Percentiles rank a stretch among this genome's conserved stretches.
phyloP scores from a whole-genome alignment of 73 alveolate genomes.

The Tetrahymena elliotti region DNA sequence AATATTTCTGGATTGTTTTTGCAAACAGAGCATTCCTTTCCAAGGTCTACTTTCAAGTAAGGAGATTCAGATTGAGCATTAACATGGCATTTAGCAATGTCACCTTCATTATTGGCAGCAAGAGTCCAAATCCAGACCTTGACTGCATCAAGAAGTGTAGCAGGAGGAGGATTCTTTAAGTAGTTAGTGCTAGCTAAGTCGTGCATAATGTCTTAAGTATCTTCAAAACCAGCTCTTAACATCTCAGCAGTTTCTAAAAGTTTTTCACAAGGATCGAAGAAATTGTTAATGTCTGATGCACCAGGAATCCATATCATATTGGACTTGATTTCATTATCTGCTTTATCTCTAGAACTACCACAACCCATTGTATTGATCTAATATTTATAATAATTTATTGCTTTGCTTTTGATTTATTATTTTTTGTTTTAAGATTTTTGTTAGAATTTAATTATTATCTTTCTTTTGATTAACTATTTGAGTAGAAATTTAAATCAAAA shows the following conservation, averaged over 20 bases:
- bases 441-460: background rate
- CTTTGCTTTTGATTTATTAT: background rate
- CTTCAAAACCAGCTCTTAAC: background rate
- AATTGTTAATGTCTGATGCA: background rate
- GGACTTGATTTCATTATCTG: background rate
- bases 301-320: background rate
- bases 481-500: background rate
- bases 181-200: background rate
- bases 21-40: background rate
- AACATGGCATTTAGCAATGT: background rate
- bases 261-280: background rate
- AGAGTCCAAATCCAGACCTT: background rate
- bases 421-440: background rate
- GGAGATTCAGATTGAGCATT: background rate
- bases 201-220: background rate
- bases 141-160: background rate
- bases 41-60: background rate
- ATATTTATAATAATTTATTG: background rate
- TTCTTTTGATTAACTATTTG: background rate
- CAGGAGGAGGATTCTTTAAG: background rate
- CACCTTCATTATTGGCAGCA: background rate
- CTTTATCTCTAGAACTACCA: background rate
- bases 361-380: background rate
- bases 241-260: background rate
- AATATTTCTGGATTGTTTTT: background rate